A percentile compares a stretch with the other conserved stretches of the same genome.
Conservation (phyloP, 208 protist species). For the Trypanosoma boissoni region DNA sequence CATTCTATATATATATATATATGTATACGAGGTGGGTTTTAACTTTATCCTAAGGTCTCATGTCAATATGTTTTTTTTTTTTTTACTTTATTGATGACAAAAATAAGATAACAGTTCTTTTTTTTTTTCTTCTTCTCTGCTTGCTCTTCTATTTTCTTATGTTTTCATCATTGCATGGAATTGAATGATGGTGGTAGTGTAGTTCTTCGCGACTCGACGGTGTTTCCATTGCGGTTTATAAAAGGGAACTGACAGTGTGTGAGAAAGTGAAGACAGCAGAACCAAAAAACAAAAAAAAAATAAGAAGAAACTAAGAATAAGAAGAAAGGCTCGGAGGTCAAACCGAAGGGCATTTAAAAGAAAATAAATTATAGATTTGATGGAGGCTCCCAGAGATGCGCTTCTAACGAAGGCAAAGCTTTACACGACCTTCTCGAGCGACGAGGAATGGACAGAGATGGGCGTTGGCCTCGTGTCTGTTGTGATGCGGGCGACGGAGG, state of each 20-base stretch:
- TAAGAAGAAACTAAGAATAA: too few species aligned
- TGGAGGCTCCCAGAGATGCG: slow-evolving; percentile 11
- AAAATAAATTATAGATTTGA: neutral
- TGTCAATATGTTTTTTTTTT: slow-evolving; percentile 6
- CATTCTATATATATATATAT: neutral
- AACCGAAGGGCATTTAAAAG: too few species aligned
- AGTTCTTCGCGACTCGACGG: neutral
- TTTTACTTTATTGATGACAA: neutral
- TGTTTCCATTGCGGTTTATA: neutral
- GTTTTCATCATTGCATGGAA: too few species aligned
- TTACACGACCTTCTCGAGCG: slow-evolving; percentile 47
- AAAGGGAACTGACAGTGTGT: too few species aligned
- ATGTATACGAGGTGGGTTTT: neutral
- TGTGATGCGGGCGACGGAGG: slow-evolving; percentile 9
- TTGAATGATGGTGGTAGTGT: too few species aligned
- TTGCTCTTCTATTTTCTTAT: slow-evolving; percentile 14
- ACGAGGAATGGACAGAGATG: slow-evolving; percentile 60
- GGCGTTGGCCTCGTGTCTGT: slow-evolving; percentile 58
- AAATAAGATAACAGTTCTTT: neutral
- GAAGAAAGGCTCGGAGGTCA: too few species aligned
- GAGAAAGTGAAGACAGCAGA: too few species aligned
- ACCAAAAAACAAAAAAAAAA: too few species aligned
- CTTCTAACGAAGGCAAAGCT: slow-evolving; percentile 75
- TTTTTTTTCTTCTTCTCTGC: slow-evolving; percentile 5
- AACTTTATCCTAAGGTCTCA: neutral